Percentiles rank a stretch among this genome's conserved stretches.
Evolutionary conservation across 345 rosid species (phyloP).

Genomic region (Arabis alpina): DNA sequence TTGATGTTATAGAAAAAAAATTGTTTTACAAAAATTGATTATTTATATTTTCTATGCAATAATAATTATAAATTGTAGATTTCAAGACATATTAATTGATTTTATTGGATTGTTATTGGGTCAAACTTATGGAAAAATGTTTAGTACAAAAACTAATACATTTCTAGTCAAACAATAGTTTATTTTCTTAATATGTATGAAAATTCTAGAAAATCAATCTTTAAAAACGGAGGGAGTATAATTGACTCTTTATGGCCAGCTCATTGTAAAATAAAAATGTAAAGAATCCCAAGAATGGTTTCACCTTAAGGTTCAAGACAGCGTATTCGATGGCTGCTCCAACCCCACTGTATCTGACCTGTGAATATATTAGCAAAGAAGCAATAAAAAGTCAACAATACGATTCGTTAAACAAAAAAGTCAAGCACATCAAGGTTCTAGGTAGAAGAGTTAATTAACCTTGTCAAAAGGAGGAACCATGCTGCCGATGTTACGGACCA

Average conservation of each 20-base stretch:
- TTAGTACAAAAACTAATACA: too few relatives aligned
- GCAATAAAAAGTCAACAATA: not conserved
- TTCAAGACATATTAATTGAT: too few relatives aligned
- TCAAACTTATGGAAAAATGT: too few relatives aligned
- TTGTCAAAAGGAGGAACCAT: slow-evolving; percentile 59
- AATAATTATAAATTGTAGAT: too few relatives aligned
- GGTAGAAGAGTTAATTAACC: slow-evolving; percentile 33
- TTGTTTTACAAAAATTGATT: too few relatives aligned
- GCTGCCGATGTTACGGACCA: slow-evolving; percentile 56
- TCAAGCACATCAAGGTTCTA: slow-evolving; percentile 2
- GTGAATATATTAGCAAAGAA: not conserved
- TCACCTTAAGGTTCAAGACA: slow-evolving; percentile 95
- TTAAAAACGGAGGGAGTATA: too few relatives aligned
- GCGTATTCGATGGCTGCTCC: slow-evolving; percentile 96
- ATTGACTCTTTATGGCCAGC: not conserved
- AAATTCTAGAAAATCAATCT: too few relatives aligned
- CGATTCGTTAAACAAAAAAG: not conserved
- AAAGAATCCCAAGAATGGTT: not conserved
- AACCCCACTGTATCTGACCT: slow-evolving; percentile 61
- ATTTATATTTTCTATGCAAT: too few relatives aligned
- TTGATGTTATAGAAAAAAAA: too few relatives aligned
- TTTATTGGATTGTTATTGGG: too few relatives aligned
- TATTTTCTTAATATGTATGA: too few relatives aligned
- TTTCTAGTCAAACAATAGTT: too few relatives aligned
- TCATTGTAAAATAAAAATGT: not conserved